Evolutionary conservation across 1,284 basidiomycete genomes (phyloP), one percentile per base, ranked within the genome.

Genomic region (Fomitopsis pinicola): DNA sequence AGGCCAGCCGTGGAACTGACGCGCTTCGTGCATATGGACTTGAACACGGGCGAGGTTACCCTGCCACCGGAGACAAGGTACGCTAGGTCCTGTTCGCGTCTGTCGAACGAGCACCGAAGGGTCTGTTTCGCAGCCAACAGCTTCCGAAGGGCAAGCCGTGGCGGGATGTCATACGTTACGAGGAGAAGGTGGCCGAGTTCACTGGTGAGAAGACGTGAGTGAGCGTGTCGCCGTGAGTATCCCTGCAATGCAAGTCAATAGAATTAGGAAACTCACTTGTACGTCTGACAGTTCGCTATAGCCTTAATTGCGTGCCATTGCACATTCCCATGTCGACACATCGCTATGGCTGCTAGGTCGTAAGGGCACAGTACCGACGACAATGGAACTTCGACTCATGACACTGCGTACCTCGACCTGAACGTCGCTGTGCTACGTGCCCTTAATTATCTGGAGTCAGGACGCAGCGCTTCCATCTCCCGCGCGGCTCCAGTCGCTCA

Each of bases 1-100:
- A 72, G 74, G 58, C 83, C 89, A 58, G 85, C 86, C n/a, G 77
- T 88, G 28, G 90, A 92, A 74, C 80, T 92, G 54, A 92, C 90
- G 8, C 81, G 79, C 60, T 75, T 80, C 38, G 76, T 84, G 30
- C 74, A 79, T n/a, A 73, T 89, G 53, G 78, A 91, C 66, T 64
- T 77, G 45, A 70, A 74, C 45, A 88, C 87, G n/a, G 90, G 89
- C 3, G 82, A 84, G 68, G 79, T 91, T 5, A 77, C 80, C 60
- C 71, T 91, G 56, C 85, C 86, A 57, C 62, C 75, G 40, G 69
- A 76, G 50, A 62, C 76, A 45, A 79, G 75, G 85, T 84, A 63
- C 60, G 77, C 14, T 17, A 5, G 52, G 6, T 22, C 48, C 15
- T 10, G 33, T 35, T 36, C 35, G 9, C 15, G 17, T 22, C 55